phyloP scores from a whole-genome alignment of 1,284 basidiomycete genomes.

The Austropuccinia psidii region DNA sequence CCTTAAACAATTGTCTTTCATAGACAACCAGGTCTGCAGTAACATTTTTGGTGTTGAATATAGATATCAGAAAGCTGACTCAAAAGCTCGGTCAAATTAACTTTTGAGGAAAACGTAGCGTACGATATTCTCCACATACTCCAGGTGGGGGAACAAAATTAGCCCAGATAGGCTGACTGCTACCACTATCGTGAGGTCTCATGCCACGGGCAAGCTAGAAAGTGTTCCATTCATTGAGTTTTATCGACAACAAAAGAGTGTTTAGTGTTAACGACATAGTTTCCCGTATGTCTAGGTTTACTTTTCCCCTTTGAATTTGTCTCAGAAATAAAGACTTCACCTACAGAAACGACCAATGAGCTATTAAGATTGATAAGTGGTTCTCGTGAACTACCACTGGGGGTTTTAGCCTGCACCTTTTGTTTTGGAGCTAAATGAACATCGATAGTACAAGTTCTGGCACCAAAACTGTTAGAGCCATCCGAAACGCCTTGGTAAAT shows the following conservation, averaged over 20 bases:
- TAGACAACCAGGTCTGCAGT: slow-evolving; percentile 10
- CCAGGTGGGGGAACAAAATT: slow-evolving; percentile 22
- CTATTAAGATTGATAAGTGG: background rate
- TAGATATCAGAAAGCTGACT: background rate
- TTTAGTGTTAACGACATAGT: too few relatives aligned
- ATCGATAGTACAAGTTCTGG: slow-evolving; percentile 31
- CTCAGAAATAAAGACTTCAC: background rate
- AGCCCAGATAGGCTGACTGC: slow-evolving; percentile 26
- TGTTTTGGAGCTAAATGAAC: slow-evolving; percentile 18
- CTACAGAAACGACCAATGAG: slow-evolving; percentile 8
- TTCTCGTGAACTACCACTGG: too few relatives aligned
- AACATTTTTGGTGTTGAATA: background rate
- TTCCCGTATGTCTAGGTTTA: too few relatives aligned
- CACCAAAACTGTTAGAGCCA: slow-evolving; percentile 15
- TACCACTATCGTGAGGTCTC: slow-evolving; percentile 35
- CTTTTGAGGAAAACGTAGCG: background rate
- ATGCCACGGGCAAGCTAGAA: slow-evolving; percentile 22
- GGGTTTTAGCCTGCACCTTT: too few relatives aligned
- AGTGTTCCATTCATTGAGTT: too few relatives aligned
- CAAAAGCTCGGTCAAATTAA: background rate
- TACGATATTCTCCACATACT: slow-evolving; percentile 29
- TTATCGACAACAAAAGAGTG: background rate
- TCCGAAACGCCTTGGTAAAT: slow-evolving; percentile 29
- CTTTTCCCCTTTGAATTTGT: background rate
- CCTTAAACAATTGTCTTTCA: slow-evolving; percentile 25